Evolutionary conservation across 1,139 yeast genomes (phyloP).

Genomic region (Hansenula lynferdii): DNA sequence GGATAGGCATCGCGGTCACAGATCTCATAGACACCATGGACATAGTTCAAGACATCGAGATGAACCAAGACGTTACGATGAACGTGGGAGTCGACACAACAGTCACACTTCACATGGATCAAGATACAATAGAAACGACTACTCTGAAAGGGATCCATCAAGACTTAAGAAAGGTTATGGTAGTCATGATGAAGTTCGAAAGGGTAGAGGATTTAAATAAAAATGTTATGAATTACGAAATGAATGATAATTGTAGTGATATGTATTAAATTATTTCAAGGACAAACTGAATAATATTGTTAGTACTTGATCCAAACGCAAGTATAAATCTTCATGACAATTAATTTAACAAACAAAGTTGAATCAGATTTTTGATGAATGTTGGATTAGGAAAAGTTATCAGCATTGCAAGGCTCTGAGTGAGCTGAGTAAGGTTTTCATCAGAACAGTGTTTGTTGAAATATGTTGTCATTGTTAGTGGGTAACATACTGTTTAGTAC

Average conservation of each 20-base stretch:
- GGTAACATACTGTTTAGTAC: neutral
- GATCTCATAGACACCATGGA: neutral
- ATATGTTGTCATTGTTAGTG: too few relatives aligned
- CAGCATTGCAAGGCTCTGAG: slow-evolving; percentile 21
- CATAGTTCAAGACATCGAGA: neutral
- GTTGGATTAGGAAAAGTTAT: slow-evolving; percentile 18
- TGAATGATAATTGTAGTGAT: neutral
- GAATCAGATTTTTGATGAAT: slow-evolving; percentile 15
- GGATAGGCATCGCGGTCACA: neutral
- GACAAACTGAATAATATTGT: too few relatives aligned
- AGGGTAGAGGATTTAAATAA: slow-evolving; percentile 4
- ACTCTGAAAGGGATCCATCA: neutral
- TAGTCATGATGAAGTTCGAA: neutral
- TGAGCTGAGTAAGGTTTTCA: slow-evolving; percentile 23
- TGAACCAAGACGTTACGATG: neutral
- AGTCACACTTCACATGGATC: neutral
- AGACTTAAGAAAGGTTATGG: neutral
- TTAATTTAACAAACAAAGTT: neutral
- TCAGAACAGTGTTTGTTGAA: slow-evolving; percentile 10
- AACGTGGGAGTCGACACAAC: neutral
- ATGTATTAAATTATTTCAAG: too few relatives aligned
- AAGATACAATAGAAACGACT: neutral
- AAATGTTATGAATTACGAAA: neutral
- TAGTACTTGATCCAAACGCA: too few relatives aligned
- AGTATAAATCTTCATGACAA: too few relatives aligned